phyloP scores from a whole-genome alignment of 768 basidiomycete genomes.

The Suillus placidus region DNA sequence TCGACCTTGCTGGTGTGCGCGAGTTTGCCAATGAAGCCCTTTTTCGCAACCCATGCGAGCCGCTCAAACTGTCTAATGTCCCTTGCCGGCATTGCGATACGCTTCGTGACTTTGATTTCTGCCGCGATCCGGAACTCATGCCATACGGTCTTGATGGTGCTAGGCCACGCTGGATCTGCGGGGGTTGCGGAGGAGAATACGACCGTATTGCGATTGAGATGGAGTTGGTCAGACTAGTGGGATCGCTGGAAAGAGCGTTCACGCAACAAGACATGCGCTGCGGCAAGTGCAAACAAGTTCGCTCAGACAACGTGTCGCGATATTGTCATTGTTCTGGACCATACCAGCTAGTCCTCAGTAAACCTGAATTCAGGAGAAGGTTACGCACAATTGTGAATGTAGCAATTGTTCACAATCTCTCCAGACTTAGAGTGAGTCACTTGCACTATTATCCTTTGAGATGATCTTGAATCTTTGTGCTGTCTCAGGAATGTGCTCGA shows the following conservation, averaged over 20 bases:
- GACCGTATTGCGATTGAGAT: conserved; percentile 89
- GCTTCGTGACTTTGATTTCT: conserved; percentile 92
- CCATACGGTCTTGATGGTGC: conserved; percentile 54
- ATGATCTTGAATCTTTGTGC: neutral
- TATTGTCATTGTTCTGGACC: conserved; percentile 89
- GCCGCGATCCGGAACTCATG: conserved; percentile 84
- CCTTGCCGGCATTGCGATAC: conserved; percentile 87
- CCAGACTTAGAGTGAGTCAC: conserved; percentile 61
- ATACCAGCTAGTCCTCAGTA: conserved; percentile 73
- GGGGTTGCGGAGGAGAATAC: conserved; percentile 80
- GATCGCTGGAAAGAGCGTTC: conserved; percentile 69
- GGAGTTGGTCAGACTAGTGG: conserved; percentile 76
- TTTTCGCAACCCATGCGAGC: conserved; percentile 92
- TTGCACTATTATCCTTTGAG: neutral
- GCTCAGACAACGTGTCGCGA: conserved; percentile 82
- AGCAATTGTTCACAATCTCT: conserved; percentile 70
- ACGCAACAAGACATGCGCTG: conserved; percentile 92
- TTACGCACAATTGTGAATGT: conserved; percentile 85
- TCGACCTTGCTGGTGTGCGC: conserved; percentile 83
- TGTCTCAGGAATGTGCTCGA: conserved; percentile 43
- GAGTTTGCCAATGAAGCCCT: conserved; percentile 86
- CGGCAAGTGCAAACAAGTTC: conserved; percentile 86
- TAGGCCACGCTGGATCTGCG: conserved; percentile 67
- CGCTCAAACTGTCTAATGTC: conserved; percentile 81
- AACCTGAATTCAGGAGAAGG: conserved; percentile 69